Percentiles rank a stretch among this genome's conserved stretches.
These are phyloP conservation scores for Coemansia sp. DNA, from an alignment of 192 early-diverging fungal species.

Conservation along the genomic window DNA sequence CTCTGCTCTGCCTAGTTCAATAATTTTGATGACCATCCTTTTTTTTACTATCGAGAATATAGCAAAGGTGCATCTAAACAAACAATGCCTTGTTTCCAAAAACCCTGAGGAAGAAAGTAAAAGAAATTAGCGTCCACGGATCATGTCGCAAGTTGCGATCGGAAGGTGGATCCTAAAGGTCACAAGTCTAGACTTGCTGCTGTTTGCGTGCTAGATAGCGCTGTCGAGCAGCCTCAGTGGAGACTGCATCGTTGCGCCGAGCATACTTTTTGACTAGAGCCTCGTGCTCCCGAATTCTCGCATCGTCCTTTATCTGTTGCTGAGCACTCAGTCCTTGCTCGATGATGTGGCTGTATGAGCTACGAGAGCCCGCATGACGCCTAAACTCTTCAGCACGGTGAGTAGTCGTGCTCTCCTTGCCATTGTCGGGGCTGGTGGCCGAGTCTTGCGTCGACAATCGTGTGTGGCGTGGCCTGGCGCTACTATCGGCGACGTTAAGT, in stretches of 20 bases:
- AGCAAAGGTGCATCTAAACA: not conserved
- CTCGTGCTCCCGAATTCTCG: constrained; percentile 16
- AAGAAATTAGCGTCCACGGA: too few species aligned
- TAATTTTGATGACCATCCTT: not conserved
- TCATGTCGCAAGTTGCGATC: too few species aligned
- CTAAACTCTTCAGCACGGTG: not conserved
- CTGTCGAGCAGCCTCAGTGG: constrained; percentile 36
- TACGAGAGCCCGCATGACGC: not conserved
- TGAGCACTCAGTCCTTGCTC: constrained; percentile 10
- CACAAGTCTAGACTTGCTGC: not conserved
- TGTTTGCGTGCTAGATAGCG: constrained; percentile 31
- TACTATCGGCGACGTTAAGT: not conserved
- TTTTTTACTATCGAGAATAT: not conserved
- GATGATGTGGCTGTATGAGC: not conserved
- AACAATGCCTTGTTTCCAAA: too few species aligned
- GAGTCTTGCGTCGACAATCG: not conserved
- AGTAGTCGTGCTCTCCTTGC: not conserved
- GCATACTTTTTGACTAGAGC: constrained; percentile 29
- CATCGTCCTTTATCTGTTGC: constrained; percentile 12
- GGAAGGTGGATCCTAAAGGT: not conserved
- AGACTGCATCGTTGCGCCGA: constrained; percentile 38
- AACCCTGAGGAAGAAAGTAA: too few species aligned
- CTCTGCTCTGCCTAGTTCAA: not conserved
- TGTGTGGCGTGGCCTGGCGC: not conserved
- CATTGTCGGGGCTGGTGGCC: not conserved